phyloP scores from a whole-genome alignment of 2,329 filamentous ascomycete species.

The Claviceps maximensis region DNA sequence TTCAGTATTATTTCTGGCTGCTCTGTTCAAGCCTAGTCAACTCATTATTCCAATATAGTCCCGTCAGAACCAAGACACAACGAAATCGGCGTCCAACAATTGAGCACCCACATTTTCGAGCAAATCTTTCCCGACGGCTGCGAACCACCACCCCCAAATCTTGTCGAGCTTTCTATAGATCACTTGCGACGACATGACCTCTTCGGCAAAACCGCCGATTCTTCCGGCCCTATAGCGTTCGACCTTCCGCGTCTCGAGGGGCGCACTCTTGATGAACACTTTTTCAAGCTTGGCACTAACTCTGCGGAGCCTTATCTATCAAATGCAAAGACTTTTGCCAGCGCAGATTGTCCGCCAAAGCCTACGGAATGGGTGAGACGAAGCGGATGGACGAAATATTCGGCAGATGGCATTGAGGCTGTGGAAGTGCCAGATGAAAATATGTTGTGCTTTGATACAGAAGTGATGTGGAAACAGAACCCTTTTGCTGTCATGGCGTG shows the following conservation, averaged over 20 bases:
- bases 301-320: conserved; percentile 73
- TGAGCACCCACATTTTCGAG: conserved; percentile 68
- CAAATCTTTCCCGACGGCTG: conserved; percentile 61
- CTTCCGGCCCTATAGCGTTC: conserved; percentile 63
- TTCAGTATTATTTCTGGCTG: neutral
- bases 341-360: conserved; percentile 42
- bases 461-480: conserved; percentile 90
- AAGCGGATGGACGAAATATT: conserved; percentile 94
- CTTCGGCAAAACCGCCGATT: conserved; percentile 79
- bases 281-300: conserved; percentile 75
- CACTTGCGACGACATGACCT: conserved; percentile 79
- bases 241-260: conserved; percentile 73
- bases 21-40: too few relatives aligned
- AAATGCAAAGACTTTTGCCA: conserved; percentile 61
- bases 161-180: conserved; percentile 68
- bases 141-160: conserved; percentile 48
- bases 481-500: conserved; percentile 95
- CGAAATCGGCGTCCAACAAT: conserved; percentile 86
- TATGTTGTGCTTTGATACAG: conserved; percentile 86
- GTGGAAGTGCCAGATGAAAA: conserved; percentile 67
- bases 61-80: conserved; percentile 60
- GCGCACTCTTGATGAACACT: conserved; percentile 80
- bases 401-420: conserved; percentile 56
- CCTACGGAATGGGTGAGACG: conserved; percentile 59
- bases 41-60: conserved; percentile 18